These are phyloP conservation scores for Apiospora saccharicola DNA, from an alignment of 2,329 filamentous ascomycete species.

Conservation along the genomic window DNA sequence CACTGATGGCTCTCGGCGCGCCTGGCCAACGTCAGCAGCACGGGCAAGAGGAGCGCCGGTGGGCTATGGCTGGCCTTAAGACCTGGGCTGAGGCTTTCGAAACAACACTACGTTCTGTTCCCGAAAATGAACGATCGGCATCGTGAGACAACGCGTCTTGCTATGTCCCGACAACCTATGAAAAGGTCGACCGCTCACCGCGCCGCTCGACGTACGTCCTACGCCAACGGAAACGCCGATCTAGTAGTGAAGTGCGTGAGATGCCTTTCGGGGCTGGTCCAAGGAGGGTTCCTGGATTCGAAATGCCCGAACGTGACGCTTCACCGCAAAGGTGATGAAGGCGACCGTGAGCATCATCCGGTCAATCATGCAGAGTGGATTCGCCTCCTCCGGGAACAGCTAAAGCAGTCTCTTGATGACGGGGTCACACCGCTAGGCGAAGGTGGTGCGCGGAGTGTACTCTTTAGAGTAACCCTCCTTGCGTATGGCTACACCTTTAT, in stretches of 20 bases:
- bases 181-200: slow-evolving; percentile 33
- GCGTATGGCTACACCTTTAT: slow-evolving; percentile 22
- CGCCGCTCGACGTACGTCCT: slow-evolving; percentile 37
- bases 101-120: slow-evolving; percentile 34
- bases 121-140: slow-evolving; percentile 35
- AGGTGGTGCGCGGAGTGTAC: too few relatives aligned
- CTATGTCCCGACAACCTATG: slow-evolving; percentile 34
- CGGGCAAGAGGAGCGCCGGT: background rate
- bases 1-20: too few relatives aligned
- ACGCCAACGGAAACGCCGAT: background rate
- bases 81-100: slow-evolving; percentile 39
- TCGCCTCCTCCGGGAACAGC: slow-evolving; percentile 7
- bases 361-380: background rate
- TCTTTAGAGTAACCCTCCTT: slow-evolving; percentile 6
- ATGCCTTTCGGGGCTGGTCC: slow-evolving; percentile 13
- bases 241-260: slow-evolving; percentile 7
- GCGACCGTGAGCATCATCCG: background rate
- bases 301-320: background rate
- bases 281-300: background rate
- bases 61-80: slow-evolving; percentile 19
- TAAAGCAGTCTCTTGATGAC: slow-evolving; percentile 14
- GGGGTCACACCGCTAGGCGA: too few relatives aligned
- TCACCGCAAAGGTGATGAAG: slow-evolving; percentile 3
- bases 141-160: slow-evolving; percentile 30
- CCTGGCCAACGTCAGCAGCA: too few relatives aligned